Conservation (phyloP, 2,329 filamentous ascomycete genomes). For the Aspergillus ustus region DNA sequence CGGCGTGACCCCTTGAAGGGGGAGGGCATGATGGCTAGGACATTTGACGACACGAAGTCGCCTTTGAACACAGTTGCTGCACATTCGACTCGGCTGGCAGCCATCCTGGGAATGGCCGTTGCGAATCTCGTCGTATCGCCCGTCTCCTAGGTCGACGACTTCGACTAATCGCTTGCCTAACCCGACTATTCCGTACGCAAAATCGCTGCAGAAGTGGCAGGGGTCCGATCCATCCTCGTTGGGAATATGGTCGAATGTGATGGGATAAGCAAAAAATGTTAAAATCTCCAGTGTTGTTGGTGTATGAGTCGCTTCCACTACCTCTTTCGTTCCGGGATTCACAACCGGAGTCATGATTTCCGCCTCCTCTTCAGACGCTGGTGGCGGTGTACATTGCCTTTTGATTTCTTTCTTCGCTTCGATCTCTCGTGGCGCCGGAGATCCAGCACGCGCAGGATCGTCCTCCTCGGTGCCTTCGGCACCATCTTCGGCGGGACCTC, state of each 20-base stretch:
- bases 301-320: too few relatives aligned
- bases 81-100: constrained; percentile 43
- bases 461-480: too few relatives aligned
- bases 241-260: constrained; percentile 41
- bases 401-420: too few relatives aligned
- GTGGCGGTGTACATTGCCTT: background rate
- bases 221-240: constrained; percentile 21
- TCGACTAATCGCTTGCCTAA: constrained; percentile 38
- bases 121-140: constrained; percentile 43
- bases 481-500: too few relatives aligned
- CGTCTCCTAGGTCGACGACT: constrained; percentile 40
- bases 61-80: constrained; percentile 40
- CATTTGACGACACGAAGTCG: constrained; percentile 44
- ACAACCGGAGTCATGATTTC: background rate
- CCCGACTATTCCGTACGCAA: constrained; percentile 47
- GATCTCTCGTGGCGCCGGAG: too few relatives aligned
- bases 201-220: constrained; percentile 49
- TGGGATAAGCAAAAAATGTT: constrained; percentile 47
- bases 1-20: constrained; percentile 26
- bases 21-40: constrained; percentile 34
- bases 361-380: background rate
- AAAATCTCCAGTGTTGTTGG: constrained; percentile 23
- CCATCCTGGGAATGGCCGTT: constrained; percentile 42
- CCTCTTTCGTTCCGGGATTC: background rate
- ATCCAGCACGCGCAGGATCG: too few relatives aligned